Base-by-base conservation (phyloP, 805 yeast genomes). In the Candida dajiaensis region DNA sequence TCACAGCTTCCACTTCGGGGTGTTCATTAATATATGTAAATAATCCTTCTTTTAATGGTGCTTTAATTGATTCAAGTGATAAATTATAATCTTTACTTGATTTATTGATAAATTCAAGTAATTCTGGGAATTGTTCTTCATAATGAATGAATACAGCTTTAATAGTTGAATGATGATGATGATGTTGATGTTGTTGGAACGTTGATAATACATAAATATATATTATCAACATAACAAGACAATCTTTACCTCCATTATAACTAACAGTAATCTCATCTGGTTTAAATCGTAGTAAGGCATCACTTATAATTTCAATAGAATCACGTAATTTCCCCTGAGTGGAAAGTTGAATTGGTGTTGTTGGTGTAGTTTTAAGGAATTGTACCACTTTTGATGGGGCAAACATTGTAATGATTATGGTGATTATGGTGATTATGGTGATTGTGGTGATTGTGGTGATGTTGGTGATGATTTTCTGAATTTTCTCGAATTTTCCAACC, bases 241-340 rank as follows among this genome's bases (percentile, higher is more conserved):
- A 94, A 67, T 94, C 99, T 61, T 94, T 94, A 2, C 99, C 99
- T 11, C 99, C 99, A 62, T 94, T 94, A 64, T 85, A 94, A 2
- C 96, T 85, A 13, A 94, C 72, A 0, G 97, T 84, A 4, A 86
- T 66, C 48, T 84, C 81, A 12, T 72, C 68, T 13, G 68, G 21
- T 4, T 38, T 36, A 18, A 13, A 8, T 9, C 28, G 22, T 5
- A 44, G 11, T 6, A 49, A 28, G 9, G 40, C 16, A 33, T 33
- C 36, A 7, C 33, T 38, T 8, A 49, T 20, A 15, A 43, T 43
- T 21, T 26, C n/a, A 7, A 49, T 29, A 0, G 50, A 43, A 6
- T 35, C 40, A 5, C 13, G 36, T 0, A 49, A 39, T 29, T 43
- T 49, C 11, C n/a, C 6, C 29, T 47, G 44, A 0, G 50, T 47